Percentiles rank a stretch among this genome's conserved stretches.
Evolutionary conservation across 2,329 filamentous ascomycete genomes (phyloP).

Genomic region (Podosphaera fusca): DNA sequence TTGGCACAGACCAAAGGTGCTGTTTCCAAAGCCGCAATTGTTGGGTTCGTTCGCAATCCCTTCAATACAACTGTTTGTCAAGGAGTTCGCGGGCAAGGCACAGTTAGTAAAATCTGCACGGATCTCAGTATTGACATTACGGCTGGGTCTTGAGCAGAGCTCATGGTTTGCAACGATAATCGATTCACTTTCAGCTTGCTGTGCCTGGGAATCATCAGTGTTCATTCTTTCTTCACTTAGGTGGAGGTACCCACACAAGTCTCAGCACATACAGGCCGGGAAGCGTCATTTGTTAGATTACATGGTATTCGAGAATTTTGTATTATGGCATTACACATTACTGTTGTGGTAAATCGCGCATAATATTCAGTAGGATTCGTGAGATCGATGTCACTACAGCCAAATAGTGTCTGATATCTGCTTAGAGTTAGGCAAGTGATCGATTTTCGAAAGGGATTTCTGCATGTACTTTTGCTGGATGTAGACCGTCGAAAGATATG

Average conservation of each 20-base stretch:
- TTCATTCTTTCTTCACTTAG: slow-evolving; percentile 5
- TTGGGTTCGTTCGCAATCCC: slow-evolving; percentile 59
- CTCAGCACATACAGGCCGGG: slow-evolving; percentile 65
- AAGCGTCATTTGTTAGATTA: slow-evolving; percentile 35
- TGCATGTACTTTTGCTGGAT: slow-evolving; percentile 45
- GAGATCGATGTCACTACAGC: slow-evolving; percentile 56
- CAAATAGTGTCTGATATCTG: slow-evolving; percentile 64
- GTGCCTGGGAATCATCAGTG: slow-evolving; percentile 28
- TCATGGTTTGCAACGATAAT: slow-evolving; percentile 51
- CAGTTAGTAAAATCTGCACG: slow-evolving; percentile 84
- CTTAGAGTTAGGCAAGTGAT: slow-evolving; percentile 12
- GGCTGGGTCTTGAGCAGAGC: slow-evolving; percentile 45
- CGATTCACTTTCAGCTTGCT: slow-evolving; percentile 74
- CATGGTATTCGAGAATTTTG: slow-evolving; percentile 65
- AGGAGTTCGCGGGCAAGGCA: slow-evolving; percentile 54
- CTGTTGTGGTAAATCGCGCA: slow-evolving; percentile 76
- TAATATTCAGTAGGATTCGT: slow-evolving; percentile 64
- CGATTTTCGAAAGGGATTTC: slow-evolving; percentile 1
- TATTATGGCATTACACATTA: slow-evolving; percentile 82
- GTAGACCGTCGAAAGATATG: slow-evolving; percentile 55
- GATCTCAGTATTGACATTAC: slow-evolving; percentile 51
- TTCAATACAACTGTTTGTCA: slow-evolving; percentile 53
- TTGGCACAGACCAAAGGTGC: slow-evolving; percentile 54
- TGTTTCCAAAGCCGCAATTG: slow-evolving; percentile 66
- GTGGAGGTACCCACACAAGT: slow-evolving; percentile 43